Conservation (phyloP, 2,329 filamentous ascomycete species). For the Pseudogymnoascus sp. region DNA sequence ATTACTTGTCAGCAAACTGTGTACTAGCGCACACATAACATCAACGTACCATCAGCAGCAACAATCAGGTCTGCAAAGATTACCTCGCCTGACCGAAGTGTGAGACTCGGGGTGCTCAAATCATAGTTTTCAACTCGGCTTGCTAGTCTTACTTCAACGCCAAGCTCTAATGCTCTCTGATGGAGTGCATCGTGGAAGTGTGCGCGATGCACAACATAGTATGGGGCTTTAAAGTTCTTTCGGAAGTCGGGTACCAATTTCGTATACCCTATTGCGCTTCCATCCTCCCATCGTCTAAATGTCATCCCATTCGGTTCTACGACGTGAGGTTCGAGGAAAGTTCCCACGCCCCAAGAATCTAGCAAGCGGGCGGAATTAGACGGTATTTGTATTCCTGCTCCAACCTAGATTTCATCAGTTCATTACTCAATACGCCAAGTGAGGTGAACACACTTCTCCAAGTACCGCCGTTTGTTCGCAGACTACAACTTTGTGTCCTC, state of each 20-base stretch:
- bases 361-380: conserved; percentile 30
- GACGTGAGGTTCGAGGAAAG: conserved; percentile 22
- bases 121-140: conserved; percentile 21
- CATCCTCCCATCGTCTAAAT: conserved; percentile 29
- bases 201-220: conserved; percentile 28
- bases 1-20: not conserved
- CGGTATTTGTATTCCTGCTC: conserved; percentile 34
- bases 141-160: conserved; percentile 19
- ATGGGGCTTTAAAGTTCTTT: conserved; percentile 24
- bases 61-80: conserved; percentile 28
- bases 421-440: not conserved
- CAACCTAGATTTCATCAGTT: conserved; percentile 21
- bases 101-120: conserved; percentile 16
- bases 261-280: conserved; percentile 28
- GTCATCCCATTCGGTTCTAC: conserved; percentile 27
- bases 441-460: conserved; percentile 28
- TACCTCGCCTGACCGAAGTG: conserved; percentile 18
- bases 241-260: conserved; percentile 26
- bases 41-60: conserved; percentile 28
- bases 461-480: conserved; percentile 33
- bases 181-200: conserved; percentile 27
- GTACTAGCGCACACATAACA: not conserved
- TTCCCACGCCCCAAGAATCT: conserved; percentile 26
- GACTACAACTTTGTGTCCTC: conserved; percentile 32
- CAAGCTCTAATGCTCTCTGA: conserved; percentile 21